Evolutionary conservation across 2,329 filamentous ascomycete genomes (phyloP).

Genomic region (Zymoseptoria tritici): DNA sequence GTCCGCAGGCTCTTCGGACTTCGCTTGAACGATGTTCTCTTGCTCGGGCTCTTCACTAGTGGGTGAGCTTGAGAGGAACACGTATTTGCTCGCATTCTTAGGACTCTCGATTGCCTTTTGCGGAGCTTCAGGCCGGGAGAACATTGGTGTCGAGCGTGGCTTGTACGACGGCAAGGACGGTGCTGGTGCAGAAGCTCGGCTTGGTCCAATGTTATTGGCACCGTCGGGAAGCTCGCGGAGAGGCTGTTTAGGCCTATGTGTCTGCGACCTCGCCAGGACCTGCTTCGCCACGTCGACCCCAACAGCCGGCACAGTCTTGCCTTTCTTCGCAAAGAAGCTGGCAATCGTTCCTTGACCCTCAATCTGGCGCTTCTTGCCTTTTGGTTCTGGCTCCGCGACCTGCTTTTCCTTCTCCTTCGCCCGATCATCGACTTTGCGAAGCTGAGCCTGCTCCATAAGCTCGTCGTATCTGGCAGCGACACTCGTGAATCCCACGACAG

Average conservation of each 20-base stretch:
- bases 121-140: constrained; percentile 24
- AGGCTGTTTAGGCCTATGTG: constrained; percentile 6
- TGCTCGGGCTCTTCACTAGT: constrained; percentile 24
- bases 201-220: not conserved
- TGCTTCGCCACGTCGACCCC: not conserved
- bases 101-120: constrained; percentile 7
- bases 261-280: not conserved
- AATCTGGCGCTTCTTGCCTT: constrained; percentile 32
- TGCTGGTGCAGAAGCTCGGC: constrained; percentile 1
- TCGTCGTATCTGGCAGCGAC: constrained; percentile 34
- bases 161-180: constrained; percentile 16
- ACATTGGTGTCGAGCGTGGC: constrained; percentile 28
- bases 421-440: constrained; percentile 23
- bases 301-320: not conserved
- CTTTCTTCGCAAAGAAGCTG: constrained; percentile 42
- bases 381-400: constrained; percentile 19
- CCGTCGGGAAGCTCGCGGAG: constrained; percentile 31
- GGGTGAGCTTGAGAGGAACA: constrained; percentile 39
- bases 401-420: constrained; percentile 15
- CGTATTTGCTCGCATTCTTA: constrained; percentile 39
- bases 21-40: constrained; percentile 2
- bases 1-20: not conserved
- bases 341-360: constrained; percentile 47
- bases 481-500: constrained; percentile 29
- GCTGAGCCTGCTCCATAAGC: constrained; percentile 30